phyloP scores from a whole-genome alignment of 352 stramenopile species.

The Phytophthora cryptogea region DNA sequence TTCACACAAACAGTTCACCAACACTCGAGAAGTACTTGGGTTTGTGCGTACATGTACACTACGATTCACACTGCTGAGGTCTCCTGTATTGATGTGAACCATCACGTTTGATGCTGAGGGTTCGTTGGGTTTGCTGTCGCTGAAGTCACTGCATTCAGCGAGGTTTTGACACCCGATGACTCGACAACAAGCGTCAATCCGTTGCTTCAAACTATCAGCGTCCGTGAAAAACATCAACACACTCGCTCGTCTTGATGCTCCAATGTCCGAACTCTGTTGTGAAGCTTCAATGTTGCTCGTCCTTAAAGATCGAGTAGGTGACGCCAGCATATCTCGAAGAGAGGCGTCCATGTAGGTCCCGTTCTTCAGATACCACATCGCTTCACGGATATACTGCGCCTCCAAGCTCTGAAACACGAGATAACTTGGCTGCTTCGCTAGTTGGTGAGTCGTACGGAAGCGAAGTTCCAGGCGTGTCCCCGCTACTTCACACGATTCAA shows the following conservation, averaged over 20 bases:
- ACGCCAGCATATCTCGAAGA: slow-evolving; percentile 30
- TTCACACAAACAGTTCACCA: slow-evolving; percentile 34
- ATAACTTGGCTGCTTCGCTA: slow-evolving; percentile 61
- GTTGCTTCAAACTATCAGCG: slow-evolving; percentile 40
- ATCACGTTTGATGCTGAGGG: slow-evolving; percentile 33
- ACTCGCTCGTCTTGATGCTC: slow-evolving; percentile 17
- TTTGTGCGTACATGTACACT: slow-evolving; percentile 13
- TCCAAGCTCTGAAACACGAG: slow-evolving; percentile 64
- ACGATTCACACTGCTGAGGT: slow-evolving; percentile 18
- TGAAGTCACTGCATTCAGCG: slow-evolving; percentile 19
- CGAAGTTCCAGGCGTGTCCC: slow-evolving; percentile 56
- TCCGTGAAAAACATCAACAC: slow-evolving; percentile 47
- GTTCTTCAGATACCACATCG: slow-evolving; percentile 65
- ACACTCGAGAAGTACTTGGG: slow-evolving; percentile 12
- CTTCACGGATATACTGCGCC: slow-evolving; percentile 63
- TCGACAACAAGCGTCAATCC: slow-evolving; percentile 49
- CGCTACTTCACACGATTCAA: slow-evolving; percentile 54
- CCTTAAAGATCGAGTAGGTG: neutral
- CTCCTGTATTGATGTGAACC: slow-evolving; percentile 17
- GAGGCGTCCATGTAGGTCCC: slow-evolving; percentile 48
- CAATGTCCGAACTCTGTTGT: neutral
- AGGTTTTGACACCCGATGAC: slow-evolving; percentile 53
- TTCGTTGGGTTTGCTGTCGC: slow-evolving; percentile 16
- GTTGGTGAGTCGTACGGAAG: slow-evolving; percentile 42
- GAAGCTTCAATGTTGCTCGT: slow-evolving; percentile 3